phyloP scores from a whole-genome alignment of 2,329 filamentous ascomycete species.

The Botrytis hyacinthi region DNA sequence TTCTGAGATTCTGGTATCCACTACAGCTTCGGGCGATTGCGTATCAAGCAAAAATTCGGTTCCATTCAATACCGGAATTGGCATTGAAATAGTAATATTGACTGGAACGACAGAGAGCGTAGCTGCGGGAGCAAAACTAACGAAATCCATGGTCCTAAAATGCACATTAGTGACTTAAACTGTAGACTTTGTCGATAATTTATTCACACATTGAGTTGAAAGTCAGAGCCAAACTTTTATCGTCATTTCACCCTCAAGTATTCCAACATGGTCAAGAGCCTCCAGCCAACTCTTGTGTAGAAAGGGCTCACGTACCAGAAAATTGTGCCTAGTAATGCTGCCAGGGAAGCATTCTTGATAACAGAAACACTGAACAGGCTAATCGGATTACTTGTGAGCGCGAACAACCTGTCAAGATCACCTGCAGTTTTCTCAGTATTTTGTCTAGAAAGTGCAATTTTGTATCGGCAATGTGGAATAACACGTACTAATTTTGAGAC shows the following conservation, averaged over 20 bases:
- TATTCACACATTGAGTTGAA: too few relatives aligned
- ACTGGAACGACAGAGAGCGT: conserved; percentile 18
- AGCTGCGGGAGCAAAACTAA: conserved; percentile 15
- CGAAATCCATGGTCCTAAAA: conserved; percentile 17
- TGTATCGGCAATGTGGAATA: neutral
- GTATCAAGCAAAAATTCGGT: neutral
- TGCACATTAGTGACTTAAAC: neutral
- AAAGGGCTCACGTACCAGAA: neutral
- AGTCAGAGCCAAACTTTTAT: too few relatives aligned
- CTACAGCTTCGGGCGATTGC: neutral
- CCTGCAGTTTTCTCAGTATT: neutral
- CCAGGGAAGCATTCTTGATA: neutral
- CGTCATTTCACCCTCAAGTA: too few relatives aligned
- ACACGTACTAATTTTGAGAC: conserved; percentile 6
- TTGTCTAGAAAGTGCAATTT: neutral
- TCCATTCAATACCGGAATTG: neutral
- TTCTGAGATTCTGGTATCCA: neutral
- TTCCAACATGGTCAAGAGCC: too few relatives aligned
- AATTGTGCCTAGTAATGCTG: neutral
- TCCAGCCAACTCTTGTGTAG: too few relatives aligned
- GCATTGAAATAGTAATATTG: neutral
- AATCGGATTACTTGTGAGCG: conserved; percentile 24
- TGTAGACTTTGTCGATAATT: too few relatives aligned
- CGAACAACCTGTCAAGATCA: conserved; percentile 27
- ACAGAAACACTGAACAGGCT: conserved; percentile 12